Percentiles rank a stretch among this genome's conserved stretches.
phyloP scores from a whole-genome alignment of 116 monocot genomes.

The Trichopus zeylanicus region DNA sequence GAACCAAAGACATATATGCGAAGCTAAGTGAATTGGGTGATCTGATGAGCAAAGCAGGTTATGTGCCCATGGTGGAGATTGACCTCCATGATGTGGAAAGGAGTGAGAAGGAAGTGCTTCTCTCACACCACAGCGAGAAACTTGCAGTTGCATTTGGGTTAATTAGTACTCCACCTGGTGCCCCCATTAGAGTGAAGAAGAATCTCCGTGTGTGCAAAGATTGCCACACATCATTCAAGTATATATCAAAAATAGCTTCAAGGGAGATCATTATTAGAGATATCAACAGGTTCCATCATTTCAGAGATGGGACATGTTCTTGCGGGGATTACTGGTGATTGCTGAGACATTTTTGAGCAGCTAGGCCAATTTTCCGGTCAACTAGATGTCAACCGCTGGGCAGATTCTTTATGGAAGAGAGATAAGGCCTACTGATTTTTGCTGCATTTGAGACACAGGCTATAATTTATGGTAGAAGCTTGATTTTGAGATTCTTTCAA shows the following conservation, averaged over 20 bases:
- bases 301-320: conserved; percentile 71
- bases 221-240: conserved; percentile 71
- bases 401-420: neutral
- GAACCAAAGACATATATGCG: conserved; percentile 52
- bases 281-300: conserved; percentile 86
- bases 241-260: conserved; percentile 55
- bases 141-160: conserved; percentile 82
- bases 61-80: conserved; percentile 64
- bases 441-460: too few species aligned
- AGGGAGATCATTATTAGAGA: conserved; percentile 85
- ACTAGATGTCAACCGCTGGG: too few species aligned
- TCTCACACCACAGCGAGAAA: conserved; percentile 72
- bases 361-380: neutral
- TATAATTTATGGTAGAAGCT: too few species aligned
- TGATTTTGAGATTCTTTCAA: too few species aligned
- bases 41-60: conserved; percentile 64
- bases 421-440: too few species aligned
- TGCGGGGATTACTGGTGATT: conserved; percentile 91
- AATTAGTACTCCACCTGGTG: conserved; percentile 61
- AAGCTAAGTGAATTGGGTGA: conserved; percentile 75
- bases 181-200: conserved; percentile 74
- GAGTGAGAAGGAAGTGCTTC: conserved; percentile 72
- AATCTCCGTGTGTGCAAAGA: conserved; percentile 84
- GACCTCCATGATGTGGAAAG: conserved; percentile 71
- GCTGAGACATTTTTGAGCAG: too few species aligned